phyloP scores from a whole-genome alignment of 306 rosid species.

The Canavalia gladiata region DNA sequence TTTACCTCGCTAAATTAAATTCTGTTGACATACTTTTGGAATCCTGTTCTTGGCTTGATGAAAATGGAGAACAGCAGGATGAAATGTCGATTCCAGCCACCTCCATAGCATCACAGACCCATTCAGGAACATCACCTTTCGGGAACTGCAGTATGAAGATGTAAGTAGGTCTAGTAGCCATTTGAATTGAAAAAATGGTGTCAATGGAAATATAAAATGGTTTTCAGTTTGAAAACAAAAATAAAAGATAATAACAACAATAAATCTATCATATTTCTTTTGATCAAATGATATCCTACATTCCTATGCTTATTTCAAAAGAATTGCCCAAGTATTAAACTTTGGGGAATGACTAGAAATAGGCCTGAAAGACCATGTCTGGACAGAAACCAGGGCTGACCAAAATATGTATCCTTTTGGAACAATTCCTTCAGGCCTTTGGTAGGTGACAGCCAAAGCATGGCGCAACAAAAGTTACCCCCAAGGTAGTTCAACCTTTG shows the following conservation, averaged over 20 bases:
- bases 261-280: not conserved
- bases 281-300: not conserved
- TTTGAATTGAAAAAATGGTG: not conserved
- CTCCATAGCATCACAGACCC: conserved; percentile 98
- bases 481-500: not conserved
- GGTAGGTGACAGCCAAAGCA: not conserved
- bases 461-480: not conserved
- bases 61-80: conserved; percentile 70
- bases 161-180: conserved; percentile 1
- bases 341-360: not conserved
- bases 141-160: conserved; percentile 72
- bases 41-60: conserved; percentile 46
- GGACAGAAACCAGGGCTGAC: not conserved
- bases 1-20: conserved; percentile 25
- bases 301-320: not conserved
- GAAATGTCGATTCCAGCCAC: conserved; percentile 95
- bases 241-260: not conserved
- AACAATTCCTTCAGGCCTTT: not conserved
- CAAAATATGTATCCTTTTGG: not conserved
- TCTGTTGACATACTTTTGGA: conserved; percentile 26
- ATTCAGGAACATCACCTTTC: conserved; percentile 84
- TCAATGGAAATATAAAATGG: not conserved
- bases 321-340: not conserved
- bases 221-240: not conserved
- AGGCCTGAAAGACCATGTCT: not conserved